Base-by-base conservation (phyloP, 164 flowering plant species). In the Santalum album region DNA sequence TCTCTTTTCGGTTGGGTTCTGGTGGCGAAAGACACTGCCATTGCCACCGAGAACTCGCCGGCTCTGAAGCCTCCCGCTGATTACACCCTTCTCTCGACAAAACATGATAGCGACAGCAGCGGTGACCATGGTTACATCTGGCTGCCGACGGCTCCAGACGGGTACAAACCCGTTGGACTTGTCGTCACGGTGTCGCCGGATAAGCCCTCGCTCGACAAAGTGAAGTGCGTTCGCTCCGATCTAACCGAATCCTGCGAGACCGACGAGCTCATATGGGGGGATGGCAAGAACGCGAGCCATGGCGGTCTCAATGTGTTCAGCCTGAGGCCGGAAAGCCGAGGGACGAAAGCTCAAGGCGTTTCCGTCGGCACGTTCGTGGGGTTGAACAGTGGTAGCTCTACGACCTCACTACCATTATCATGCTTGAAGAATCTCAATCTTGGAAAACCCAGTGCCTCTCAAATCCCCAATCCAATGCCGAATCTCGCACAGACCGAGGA, bases 401-500 rank as follows among this genome's bases (percentile, higher is more conserved):
- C 64, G 14, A n/a, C 69, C 6, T 17, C 67, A 21, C 2, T 40
- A 20, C 11, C 79, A 1, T 20, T 74, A 22, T 56, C 79, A 46
- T 87, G 95, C 57, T 54, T 90, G 63, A 86, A 70, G 64, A 86
- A 81, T 51, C n/a, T n/a, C n/a, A n/a, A n/a, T n/a, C n/a, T n/a
- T n/a, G n/a, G n/a, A n/a, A n/a, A n/a, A n/a, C n/a, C n/a, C n/a
- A n/a, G n/a, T n/a, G n/a, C n/a, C n/a, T n/a, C n/a, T n/a, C n/a
- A n/a, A n/a, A n/a, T n/a, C n/a, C n/a, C n/a, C n/a, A n/a, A n/a
- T n/a, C n/a, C n/a, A n/a, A 82, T 82, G 96, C 98, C 96, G 1
- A 79, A 79, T 44, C 36, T 54, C 5, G 11, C 2, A 17, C 91
- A 86, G 66, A 69, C 78, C 18, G 42, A 77, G 25, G 70, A 84